Conservation (phyloP, 495 filamentous ascomycete species). For the Daldinia childiae region DNA sequence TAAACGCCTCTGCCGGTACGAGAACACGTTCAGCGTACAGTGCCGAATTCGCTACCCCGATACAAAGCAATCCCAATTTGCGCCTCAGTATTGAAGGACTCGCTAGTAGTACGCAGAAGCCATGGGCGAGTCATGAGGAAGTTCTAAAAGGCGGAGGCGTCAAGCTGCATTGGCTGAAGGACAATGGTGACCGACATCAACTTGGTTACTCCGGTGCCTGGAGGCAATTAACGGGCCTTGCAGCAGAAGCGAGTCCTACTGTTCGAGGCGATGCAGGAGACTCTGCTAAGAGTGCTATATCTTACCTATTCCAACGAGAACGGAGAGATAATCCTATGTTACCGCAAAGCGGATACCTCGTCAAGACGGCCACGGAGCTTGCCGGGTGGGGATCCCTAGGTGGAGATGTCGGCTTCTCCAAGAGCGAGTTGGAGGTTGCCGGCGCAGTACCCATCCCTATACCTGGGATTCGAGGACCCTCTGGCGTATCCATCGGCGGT, state of each 20-base stretch:
- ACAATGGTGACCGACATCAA: conserved; percentile 72
- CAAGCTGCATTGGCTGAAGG: conserved; percentile 75
- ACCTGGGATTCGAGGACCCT: conserved; percentile 70
- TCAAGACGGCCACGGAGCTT: conserved; percentile 79
- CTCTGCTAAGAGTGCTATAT: conserved; percentile 84
- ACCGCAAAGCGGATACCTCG: conserved; percentile 80
- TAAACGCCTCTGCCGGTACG: conserved; percentile 87
- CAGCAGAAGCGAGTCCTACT: conserved; percentile 76
- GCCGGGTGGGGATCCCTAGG: conserved; percentile 85
- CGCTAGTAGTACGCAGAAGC: conserved; percentile 82
- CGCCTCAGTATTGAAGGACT: conserved; percentile 78
- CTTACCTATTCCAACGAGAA: conserved; percentile 82
- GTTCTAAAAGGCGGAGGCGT: conserved; percentile 80
- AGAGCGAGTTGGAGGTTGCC: conserved; percentile 83
- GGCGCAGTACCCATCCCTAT: conserved; percentile 75
- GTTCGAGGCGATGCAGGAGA: conserved; percentile 89
- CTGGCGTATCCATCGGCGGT: conserved; percentile 69
- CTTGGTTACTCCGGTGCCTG: conserved; percentile 81
- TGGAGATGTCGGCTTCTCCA: conserved; percentile 91
- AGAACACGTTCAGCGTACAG: conserved; percentile 90
- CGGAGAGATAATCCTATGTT: conserved; percentile 81
- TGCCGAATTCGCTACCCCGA: conserved; percentile 79
- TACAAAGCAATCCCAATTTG: conserved; percentile 81
- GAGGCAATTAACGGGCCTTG: conserved; percentile 86
- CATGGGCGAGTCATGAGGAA: conserved; percentile 94